Base-by-base conservation (phyloP, 306 rosid species). In the Begonia masoniana region DNA sequence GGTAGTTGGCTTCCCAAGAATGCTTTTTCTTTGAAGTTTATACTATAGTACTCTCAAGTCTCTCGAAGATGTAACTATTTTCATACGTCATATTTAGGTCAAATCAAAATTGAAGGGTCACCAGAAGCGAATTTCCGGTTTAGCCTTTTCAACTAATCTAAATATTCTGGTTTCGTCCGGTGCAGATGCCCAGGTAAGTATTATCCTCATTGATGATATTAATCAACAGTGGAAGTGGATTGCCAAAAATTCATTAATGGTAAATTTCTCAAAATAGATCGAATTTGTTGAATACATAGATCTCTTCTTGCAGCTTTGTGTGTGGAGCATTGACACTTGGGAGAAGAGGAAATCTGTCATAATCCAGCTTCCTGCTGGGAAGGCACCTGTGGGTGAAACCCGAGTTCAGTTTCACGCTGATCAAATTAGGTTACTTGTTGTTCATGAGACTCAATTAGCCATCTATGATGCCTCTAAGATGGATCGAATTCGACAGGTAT, bases 241-340 rank as follows among this genome's bases (percentile, higher is more conserved):
- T 1, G 8, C 39, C 7, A 31, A 31, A 31, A 31, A 5, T 2
- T 31, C 39, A 31, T 31, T 31, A 5, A 31, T 31, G 8, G 39
- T 5, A 31, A 31, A 31, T 7, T 31, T 31, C 39, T 31, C 39
- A 31, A 21, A 21, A 21, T 21, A 21, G 24, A 21, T 21, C n/a
- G n/a, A n/a, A n/a, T 54, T 47, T 10, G 12, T 56, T 26, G 43
- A 16, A 15, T 12, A 50, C 12, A 31, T 36, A 36, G 45, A 12
- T 68, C 61, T 62, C 48, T 63, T 59, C 62, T 47, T 66, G 66
- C 83, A 88, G 97, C 75, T 88, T 5, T 85, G 88, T 52, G 68
- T 82, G 58, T 85, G 95, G 94, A 85, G 76, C 78, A 82, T 88
- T 70, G 95, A 85, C 73, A 66, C 86, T 39, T 88, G 97, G 97